These are phyloP conservation scores for Malassezia caprae DNA, from an alignment of 1,284 basidiomycete genomes.

Conservation along the genomic window DNA sequence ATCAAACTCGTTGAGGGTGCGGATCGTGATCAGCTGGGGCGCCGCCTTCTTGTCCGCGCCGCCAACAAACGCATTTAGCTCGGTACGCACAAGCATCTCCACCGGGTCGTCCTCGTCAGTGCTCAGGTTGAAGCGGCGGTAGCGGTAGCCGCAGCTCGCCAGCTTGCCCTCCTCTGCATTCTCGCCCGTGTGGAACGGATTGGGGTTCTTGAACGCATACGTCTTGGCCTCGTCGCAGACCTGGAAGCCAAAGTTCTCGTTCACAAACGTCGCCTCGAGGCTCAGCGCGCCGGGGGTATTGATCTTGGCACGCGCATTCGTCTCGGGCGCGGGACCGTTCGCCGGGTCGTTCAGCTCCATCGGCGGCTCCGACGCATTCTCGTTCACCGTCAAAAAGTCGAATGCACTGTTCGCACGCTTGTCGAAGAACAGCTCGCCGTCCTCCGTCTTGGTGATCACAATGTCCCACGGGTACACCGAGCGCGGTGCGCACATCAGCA, in stretches of 20 bases:
- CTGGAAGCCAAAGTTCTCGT: slow-evolving; percentile 97
- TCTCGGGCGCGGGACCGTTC: slow-evolving; percentile 33
- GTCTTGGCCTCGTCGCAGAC: slow-evolving; percentile 67
- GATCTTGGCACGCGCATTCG: slow-evolving; percentile 54
- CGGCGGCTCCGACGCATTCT: slow-evolving; percentile 93
- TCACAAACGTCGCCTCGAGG: slow-evolving; percentile 96
- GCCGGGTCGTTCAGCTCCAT: slow-evolving; percentile 69
- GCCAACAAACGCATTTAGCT: slow-evolving; percentile 76
- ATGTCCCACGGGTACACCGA: slow-evolving; percentile 99
- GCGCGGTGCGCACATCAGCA: slow-evolving; percentile 89
- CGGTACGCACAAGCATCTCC: slow-evolving; percentile 84
- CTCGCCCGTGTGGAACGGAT: slow-evolving; percentile 86
- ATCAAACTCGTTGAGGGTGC: slow-evolving; percentile 95
- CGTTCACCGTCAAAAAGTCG: slow-evolving; percentile 93
- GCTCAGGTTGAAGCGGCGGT: slow-evolving; percentile 88
- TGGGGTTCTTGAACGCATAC: slow-evolving; percentile 46
- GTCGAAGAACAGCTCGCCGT: slow-evolving; percentile 89
- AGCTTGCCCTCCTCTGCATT: slow-evolving; percentile 63
- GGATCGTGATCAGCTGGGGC: slow-evolving; percentile 58
- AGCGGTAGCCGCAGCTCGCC: slow-evolving; percentile 89
- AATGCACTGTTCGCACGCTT: slow-evolving; percentile 89
- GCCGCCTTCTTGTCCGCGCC: slow-evolving; percentile 23
- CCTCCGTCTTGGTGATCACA: slow-evolving; percentile 74
- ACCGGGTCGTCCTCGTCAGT: slow-evolving; percentile 71
- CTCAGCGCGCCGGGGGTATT: slow-evolving; percentile 90